phyloP scores from a whole-genome alignment of 139 green algal species.

The Chlorella sp. region DNA sequence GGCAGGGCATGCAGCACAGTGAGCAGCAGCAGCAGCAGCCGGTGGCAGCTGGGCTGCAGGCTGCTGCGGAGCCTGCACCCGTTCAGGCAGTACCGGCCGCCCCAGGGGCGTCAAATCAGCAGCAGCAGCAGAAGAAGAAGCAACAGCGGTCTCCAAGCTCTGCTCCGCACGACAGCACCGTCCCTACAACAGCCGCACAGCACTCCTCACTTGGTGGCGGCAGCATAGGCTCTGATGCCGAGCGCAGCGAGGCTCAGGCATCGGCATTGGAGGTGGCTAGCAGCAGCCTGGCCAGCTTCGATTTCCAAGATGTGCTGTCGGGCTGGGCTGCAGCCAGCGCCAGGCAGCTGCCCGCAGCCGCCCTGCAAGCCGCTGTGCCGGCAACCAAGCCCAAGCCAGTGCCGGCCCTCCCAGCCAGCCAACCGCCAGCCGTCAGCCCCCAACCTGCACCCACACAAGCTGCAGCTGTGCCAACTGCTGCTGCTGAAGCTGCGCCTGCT shows the following conservation, averaged over 20 bases:
- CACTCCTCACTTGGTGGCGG: too few species aligned
- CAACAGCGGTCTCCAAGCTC: neutral
- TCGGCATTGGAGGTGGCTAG: neutral
- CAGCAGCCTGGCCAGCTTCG: slow-evolving; percentile 26
- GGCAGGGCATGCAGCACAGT: neutral
- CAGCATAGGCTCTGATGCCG: neutral
- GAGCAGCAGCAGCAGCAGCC: neutral
- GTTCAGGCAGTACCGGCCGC: neutral
- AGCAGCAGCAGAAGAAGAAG: neutral
- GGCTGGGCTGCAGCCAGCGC: neutral
- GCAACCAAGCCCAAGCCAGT: neutral
- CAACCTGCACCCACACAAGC: neutral
- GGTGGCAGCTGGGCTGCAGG: neutral
- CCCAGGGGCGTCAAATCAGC: neutral
- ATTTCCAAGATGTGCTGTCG: slow-evolving; percentile 25
- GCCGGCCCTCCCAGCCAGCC: neutral
- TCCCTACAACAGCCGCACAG: neutral
- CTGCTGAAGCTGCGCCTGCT: neutral
- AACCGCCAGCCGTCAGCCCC: neutral
- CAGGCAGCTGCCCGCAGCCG: neutral
- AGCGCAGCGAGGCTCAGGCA: neutral
- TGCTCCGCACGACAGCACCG: neutral
- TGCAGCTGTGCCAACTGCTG: neutral
- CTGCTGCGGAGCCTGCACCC: too few species aligned
- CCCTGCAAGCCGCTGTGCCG: neutral